These are phyloP conservation scores for Dothistroma septosporum DNA, from an alignment of 2,329 filamentous ascomycete species.

Conservation along the genomic window DNA sequence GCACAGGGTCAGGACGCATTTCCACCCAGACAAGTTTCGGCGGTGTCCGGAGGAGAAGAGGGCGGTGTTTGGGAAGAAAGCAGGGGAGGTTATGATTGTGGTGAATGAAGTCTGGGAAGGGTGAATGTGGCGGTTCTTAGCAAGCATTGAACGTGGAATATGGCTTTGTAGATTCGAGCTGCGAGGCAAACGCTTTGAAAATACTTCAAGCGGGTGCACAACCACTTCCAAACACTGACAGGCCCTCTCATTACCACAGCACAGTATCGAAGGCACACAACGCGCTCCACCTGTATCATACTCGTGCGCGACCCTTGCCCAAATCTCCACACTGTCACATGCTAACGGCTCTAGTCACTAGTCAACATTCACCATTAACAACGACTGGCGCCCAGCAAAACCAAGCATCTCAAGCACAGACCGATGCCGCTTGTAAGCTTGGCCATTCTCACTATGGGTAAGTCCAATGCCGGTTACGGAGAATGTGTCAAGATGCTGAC, in stretches of 20 bases:
- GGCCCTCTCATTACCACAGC: no score
- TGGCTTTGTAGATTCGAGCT: no score
- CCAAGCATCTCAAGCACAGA: neutral
- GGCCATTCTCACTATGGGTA: neutral
- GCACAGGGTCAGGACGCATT: slow-evolving; percentile 5
- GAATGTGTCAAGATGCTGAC: neutral
- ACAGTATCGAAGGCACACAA: no score
- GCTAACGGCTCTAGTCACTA: no score
- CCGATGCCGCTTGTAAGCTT: neutral
- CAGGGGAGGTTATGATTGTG: slow-evolving; percentile 8
- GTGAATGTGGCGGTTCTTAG: neutral
- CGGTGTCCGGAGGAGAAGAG: slow-evolving; percentile 7
- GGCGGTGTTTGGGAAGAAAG: slow-evolving; percentile 11
- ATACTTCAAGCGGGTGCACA: no score
- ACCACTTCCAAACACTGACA: no score
- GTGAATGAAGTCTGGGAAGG: slow-evolving; percentile 4
- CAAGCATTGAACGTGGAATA: neutral
- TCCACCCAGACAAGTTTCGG: slow-evolving; percentile 18
- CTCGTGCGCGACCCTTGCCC: no score
- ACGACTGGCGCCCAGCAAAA: neutral
- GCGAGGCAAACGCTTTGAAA: no score
- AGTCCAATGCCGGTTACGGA: neutral
- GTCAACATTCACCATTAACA: neutral
- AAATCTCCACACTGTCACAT: no score
- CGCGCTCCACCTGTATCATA: no score